A percentile compares a stretch with the other conserved stretches of the same genome.
phyloP scores from a whole-genome alignment of 2,329 filamentous ascomycete genomes.

The Beauveria sp. region DNA sequence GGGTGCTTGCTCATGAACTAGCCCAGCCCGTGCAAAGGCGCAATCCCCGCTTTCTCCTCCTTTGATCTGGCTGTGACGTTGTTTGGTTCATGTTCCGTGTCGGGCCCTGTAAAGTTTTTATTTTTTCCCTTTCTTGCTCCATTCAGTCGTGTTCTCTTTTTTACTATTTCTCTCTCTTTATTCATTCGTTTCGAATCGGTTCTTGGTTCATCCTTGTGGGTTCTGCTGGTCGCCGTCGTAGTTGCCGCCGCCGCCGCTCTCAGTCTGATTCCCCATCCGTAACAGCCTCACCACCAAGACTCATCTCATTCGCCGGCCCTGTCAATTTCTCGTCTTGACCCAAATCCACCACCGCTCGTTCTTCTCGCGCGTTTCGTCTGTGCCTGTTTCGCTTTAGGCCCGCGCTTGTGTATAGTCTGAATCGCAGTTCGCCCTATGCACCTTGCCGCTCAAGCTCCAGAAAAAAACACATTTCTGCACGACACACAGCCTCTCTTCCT shows the following conservation, averaged over 20 bases:
- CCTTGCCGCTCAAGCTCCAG: neutral
- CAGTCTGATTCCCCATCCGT: neutral
- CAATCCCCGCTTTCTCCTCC: conserved; percentile 10
- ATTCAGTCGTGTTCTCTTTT: neutral
- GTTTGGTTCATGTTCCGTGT: neutral
- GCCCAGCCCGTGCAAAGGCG: neutral
- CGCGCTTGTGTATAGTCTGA: conserved; percentile 5
- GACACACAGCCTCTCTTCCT: conserved; percentile 5
- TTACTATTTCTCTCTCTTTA: neutral
- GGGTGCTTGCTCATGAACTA: neutral
- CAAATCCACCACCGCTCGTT: neutral
- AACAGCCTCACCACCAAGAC: conserved; percentile 1
- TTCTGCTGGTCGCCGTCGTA: neutral
- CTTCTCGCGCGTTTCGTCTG: neutral
- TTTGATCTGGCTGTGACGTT: conserved; percentile 10
- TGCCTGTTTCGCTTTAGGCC: conserved; percentile 6
- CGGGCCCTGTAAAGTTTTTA: neutral
- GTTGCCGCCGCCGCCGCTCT: neutral
- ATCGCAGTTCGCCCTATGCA: neutral
- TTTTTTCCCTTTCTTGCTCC: neutral
- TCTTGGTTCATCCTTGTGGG: neutral
- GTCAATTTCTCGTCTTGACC: neutral
- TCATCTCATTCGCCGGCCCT: neutral
- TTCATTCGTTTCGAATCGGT: neutral
- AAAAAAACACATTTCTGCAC: conserved; percentile 8